Base-by-base conservation (phyloP, 2,329 filamentous ascomycete genomes). In the Alternaria tenuissima region DNA sequence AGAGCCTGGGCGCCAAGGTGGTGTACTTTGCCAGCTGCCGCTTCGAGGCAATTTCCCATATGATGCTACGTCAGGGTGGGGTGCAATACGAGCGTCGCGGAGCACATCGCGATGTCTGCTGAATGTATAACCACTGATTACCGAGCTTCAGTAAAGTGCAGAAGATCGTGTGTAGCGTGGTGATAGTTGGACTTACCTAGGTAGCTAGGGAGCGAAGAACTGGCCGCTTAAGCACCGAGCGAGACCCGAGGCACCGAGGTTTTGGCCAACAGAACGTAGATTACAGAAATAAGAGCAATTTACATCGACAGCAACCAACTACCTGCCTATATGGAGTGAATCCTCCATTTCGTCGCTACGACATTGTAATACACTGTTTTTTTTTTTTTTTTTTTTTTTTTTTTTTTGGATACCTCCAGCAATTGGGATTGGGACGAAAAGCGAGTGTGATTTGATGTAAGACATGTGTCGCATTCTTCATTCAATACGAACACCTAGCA, bases 1-100 rank as follows among this genome's bases (percentile, higher is more conserved):
- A 24, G 9, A 7, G 32, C 12, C 59, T 62, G 32, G 57, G 63
- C 61, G 66, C 63, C 59, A 64, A 65, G 59, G 28, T 7, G 28
- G 20, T 1, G 4, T 36, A 16, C 41, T 11, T 18, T 46, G 16
- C 14, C 26, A 64, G 51, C 61, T 66, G 57, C 65, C 61, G 8
- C 16, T 59, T 58, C 14, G 34, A 59, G 65, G 16, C 4, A 9
- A 9, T 20, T 26, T 52, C 42, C 55, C 47, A 44, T 22, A 55
- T 30, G 32, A 36, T 22, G 30, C 30, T 30, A 34, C 5, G 30
- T 48, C 18, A 34, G 8, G n/a, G n/a, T 48, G 48, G 22, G 41
- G 39, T 24, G 52, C 39, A 7, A 57, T 62, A 64, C 61, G 61
- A 60, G 46, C 30, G 30, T 22, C 34, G 12, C 16, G 30, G 30